phyloP scores from a whole-genome alignment of 1,284 basidiomycete species.

The Ustilago crameri region DNA sequence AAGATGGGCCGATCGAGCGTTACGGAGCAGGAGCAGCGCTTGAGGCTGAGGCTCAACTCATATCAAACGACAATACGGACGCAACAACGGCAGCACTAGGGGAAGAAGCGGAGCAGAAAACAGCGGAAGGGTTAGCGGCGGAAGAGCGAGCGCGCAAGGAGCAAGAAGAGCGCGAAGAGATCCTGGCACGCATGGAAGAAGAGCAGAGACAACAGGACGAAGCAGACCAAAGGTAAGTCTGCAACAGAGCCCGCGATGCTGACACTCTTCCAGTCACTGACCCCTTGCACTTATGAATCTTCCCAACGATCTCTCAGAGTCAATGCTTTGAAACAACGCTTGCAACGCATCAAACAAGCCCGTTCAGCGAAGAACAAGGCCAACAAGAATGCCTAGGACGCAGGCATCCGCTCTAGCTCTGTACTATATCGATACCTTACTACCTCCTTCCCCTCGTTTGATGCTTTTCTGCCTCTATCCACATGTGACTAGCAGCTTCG shows the following conservation, averaged over 20 bases:
- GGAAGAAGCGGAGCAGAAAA: conserved; percentile 19
- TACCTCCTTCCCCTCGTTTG: no score
- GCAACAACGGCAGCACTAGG: neutral
- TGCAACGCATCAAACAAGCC: conserved; percentile 46
- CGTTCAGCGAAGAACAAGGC: conserved; percentile 33
- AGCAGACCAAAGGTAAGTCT: conserved; percentile 56
- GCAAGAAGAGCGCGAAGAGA: conserved; percentile 56
- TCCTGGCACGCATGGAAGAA: conserved; percentile 53
- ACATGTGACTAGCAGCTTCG: no score
- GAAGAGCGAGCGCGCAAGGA: conserved; percentile 41
- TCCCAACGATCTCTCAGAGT: conserved; percentile 22
- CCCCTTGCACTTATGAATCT: neutral
- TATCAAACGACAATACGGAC: conserved; percentile 7
- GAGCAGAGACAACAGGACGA: conserved; percentile 60
- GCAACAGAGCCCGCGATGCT: neutral
- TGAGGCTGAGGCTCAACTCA: conserved; percentile 50
- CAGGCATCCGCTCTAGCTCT: neutral
- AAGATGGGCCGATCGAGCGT: neutral
- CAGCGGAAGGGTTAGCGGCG: conserved; percentile 35
- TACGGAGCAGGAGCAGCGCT: conserved; percentile 42
- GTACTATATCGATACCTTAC: no score
- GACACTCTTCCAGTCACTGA: neutral
- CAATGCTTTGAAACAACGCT: conserved; percentile 38
- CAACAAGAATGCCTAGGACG: conserved; percentile 10
- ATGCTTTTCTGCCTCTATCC: no score